Evolutionary conservation across 2,329 filamentous ascomycete species (phyloP).

Genomic region (Chaetomium globosum): DNA sequence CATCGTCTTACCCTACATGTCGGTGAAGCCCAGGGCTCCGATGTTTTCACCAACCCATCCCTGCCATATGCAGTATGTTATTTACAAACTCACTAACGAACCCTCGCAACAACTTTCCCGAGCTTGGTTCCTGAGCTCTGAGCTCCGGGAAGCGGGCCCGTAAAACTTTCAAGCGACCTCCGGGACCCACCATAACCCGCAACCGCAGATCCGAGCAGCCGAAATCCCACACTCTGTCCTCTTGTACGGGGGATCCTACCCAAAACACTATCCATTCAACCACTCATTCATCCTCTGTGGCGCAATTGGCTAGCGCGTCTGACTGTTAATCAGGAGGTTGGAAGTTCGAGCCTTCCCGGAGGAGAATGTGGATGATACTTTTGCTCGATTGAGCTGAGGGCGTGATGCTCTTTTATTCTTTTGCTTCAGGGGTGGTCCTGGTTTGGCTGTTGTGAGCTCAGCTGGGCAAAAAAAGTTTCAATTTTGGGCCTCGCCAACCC

Average conservation of each 20-base stretch:
- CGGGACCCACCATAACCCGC: conserved; percentile 9
- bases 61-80: background rate
- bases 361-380: conserved; percentile 24
- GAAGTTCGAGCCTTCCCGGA: conserved; percentile 36
- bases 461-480: background rate
- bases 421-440: background rate
- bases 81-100: background rate
- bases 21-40: background rate
- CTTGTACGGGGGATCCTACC: background rate
- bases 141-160: background rate
- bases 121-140: background rate
- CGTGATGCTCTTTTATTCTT: background rate
- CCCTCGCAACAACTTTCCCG: background rate
- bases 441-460: background rate
- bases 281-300: conserved; percentile 42
- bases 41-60: background rate
- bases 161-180: background rate
- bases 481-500: background rate
- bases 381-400: background rate
- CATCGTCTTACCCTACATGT: background rate
- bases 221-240: conserved; percentile 4
- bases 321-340: conserved; percentile 54
- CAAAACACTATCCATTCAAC: background rate
- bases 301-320: conserved; percentile 61
- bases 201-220: conserved; percentile 5